Evolutionary conservation across 2,329 filamentous ascomycete species (phyloP), one percentile per base, ranked within the genome.

Genomic region (Stachybotrys chartarum): DNA sequence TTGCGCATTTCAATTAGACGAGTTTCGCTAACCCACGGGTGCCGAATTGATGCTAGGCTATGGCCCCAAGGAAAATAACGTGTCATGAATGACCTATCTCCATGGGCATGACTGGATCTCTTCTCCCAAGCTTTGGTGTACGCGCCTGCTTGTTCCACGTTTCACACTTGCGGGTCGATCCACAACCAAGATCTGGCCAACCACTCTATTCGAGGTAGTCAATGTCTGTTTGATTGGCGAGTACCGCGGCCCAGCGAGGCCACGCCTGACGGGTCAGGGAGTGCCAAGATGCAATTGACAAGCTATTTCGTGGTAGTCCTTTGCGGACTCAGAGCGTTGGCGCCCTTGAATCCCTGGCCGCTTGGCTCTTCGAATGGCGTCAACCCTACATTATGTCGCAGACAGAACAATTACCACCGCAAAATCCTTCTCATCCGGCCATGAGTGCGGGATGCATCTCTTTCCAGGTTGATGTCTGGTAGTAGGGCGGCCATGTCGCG

Each of bases 361-460:
- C 50, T 61, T 30, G 52, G 53, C 51, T 60, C 59, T 11, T 51
- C 56, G 16, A 55, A 51, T 31, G 50, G 46, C 31, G 51, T 61
- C 49, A 59, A 55, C 42, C 59, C 59, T 6, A 52, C 50, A 17
- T 7, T 24, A 7, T 86, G 83, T 58, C 85, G 88, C 66, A 86
- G 82, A 1, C 85, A 89, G 65, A 88, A 89, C 61, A 86, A 90
- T 66, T 90, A 89, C 68, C 86, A 83, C 82, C 79, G 84, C 51
- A 73, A 74, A 17, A 73, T 80, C 0, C 85, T 86, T 0, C 73
- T 90, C 4, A 85, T 81, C 61, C 82, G 11, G 87, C 86, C 24
- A 67, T 86, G 1, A 67, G 72, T 7, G 77, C 78, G 6, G 82
- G 84, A 7, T 87, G 83, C 60, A 80, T 81, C 6, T 80, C 84